Evolutionary conservation across 2,329 filamentous ascomycete genomes (phyloP), one percentile per base, ranked within the genome.

Genomic region (Biscogniauxia sp.): DNA sequence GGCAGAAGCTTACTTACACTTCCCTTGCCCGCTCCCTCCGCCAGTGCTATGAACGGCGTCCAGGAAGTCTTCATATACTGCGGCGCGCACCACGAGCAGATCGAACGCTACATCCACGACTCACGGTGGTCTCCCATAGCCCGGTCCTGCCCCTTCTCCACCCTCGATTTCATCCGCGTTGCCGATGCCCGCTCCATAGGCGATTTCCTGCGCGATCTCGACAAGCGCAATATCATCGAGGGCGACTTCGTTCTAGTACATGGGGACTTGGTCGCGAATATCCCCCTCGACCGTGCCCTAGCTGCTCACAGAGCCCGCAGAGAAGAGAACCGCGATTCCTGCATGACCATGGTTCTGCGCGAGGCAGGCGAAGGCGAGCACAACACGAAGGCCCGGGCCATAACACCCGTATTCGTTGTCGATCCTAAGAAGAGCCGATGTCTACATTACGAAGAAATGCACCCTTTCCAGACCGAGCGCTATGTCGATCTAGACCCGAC

Each of bases 261-360:
- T 74, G 94, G 94, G 59, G 95, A 99, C 74, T 84, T 98, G 25
- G 88, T 99, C 55, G 91, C 92, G 66, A 98, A 97, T 72, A 80
- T 98, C 59, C 85, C 90, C 19, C 87, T 99, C n/a, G 92, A 94
- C 63, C 81, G 82, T 54, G 90, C 91, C 8, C 79, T 99, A 56
- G 86, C 88, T 2, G 88, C 87, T 57, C 95, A 99, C 75, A 87
- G 91, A 62, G 88, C 88, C 58, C 88, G 95, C 61, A 87, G 93
- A 61, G 85, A 89, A 71, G 87, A 88, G 57, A 92, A 96, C 78
- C 94, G 95, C 70, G 94, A 96, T 73, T 93, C 94, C 45, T 97
- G 97, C 76, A 98, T 99, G 95, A 99, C 95, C 2, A 90, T 97
- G 83, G 86, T 99, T 13, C 79, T 98, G 61, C 85, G 92, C 53